These are phyloP conservation scores for Cercospora beticola DNA, from an alignment of 2,329 filamentous ascomycete species.

Conservation along the genomic window DNA sequence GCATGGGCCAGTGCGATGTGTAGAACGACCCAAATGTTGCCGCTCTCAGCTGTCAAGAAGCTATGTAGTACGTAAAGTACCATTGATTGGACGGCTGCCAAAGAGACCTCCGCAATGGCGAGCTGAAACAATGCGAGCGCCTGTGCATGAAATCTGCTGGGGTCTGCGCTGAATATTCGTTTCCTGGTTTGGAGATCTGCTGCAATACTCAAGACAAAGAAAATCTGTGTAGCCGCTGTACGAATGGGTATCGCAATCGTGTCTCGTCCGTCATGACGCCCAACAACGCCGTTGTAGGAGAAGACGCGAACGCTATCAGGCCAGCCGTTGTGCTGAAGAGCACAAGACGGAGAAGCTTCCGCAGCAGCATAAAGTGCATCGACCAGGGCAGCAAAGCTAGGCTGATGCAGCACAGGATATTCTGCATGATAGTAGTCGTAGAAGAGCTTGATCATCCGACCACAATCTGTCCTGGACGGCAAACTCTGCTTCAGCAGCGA, in stretches of 20 bases:
- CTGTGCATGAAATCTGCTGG: not conserved
- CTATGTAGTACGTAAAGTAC: conserved; percentile 5
- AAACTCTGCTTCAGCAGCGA: not conserved
- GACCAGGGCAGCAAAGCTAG: conserved; percentile 1
- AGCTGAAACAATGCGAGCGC: not conserved
- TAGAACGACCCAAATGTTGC: conserved; percentile 3
- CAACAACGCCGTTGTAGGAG: not conserved
- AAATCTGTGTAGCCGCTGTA: conserved; percentile 1
- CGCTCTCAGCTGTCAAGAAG: conserved; percentile 4
- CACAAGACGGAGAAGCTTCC: not conserved
- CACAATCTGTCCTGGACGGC: conserved; percentile 2
- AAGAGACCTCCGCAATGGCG: not conserved
- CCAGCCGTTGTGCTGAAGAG: conserved; percentile 3
- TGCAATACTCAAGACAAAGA: conserved; percentile 4
- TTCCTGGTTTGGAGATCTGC: not conserved
- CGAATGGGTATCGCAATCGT: not conserved
- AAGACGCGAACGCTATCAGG: not conserved
- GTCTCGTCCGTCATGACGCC: not conserved
- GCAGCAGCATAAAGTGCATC: not conserved
- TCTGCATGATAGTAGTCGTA: conserved; percentile 11
- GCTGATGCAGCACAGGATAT: conserved; percentile 10
- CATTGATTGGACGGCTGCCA: conserved; percentile 2
- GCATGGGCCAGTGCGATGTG: conserved; percentile 9
- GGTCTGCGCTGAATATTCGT: not conserved
- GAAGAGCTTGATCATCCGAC: conserved; percentile 1